Conservation (phyloP, 2,329 filamentous ascomycete species). For the Hirsutella rhossiliensis region DNA sequence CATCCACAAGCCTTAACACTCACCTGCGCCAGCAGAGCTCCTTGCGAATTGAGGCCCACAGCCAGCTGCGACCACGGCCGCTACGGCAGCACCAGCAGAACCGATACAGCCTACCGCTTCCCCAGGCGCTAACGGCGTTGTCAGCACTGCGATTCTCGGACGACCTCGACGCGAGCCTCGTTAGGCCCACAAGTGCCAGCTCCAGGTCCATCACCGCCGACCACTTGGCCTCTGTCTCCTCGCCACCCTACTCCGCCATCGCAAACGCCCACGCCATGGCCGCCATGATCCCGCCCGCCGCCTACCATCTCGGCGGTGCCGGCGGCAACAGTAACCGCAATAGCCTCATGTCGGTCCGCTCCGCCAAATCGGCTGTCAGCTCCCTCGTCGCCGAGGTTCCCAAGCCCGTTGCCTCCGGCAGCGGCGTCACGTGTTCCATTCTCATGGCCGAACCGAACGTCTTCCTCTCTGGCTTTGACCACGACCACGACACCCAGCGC, state of each 20-base stretch:
- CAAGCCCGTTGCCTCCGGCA: conserved; percentile 71
- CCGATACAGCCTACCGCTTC: background rate
- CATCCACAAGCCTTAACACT: background rate
- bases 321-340: conserved; percentile 24
- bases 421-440: conserved; percentile 63
- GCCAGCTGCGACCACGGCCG: background rate
- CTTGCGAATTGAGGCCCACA: background rate
- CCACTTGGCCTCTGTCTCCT: background rate
- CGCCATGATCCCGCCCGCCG: conserved; percentile 9
- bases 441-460: conserved; percentile 68
- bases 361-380: conserved; percentile 36
- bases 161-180: background rate
- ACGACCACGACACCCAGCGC: conserved; percentile 41
- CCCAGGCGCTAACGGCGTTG: background rate
- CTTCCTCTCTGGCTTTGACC: conserved; percentile 69
- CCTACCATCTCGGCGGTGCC: conserved; percentile 10
- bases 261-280: conserved; percentile 9
- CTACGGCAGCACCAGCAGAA: conserved; percentile 4
- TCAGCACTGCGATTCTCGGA: background rate
- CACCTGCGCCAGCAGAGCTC: background rate
- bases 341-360: conserved; percentile 38
- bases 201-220: background rate
- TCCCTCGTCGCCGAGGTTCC: conserved; percentile 41
- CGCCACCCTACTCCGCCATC: conserved; percentile 2
- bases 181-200: background rate